Evolutionary conservation across 306 rosid species (phyloP), one percentile per base, ranked within the genome.

Genomic region (Boehmeria nivea): DNA sequence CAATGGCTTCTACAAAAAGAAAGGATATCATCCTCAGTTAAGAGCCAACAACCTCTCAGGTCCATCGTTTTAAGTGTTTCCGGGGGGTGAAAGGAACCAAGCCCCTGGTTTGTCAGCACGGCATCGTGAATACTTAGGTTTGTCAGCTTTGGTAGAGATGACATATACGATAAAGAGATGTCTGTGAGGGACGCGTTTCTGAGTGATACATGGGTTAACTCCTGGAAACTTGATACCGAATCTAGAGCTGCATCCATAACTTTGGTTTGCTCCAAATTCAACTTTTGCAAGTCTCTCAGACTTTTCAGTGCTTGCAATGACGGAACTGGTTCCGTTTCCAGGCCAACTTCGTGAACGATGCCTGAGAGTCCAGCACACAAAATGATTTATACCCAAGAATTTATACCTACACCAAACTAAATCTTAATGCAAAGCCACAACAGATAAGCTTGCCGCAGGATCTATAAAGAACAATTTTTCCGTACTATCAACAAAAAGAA

Each of bases 1-100:
- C 95, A 86, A 77, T 83, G 77, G 44, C 31, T 61, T 78, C 61
- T 84, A 67, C 80, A 65, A 52, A 83, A 90, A 25, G 79, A 74
- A 37, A 27, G 8, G 62, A 90, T 73, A 18, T 46, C 61, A 21
- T 78, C 87, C 60, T 63, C 36, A 17, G 85, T 82, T 64, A 90
- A 40, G 63, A 90, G 95, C 98, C 98, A 90, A 69, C 98, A 87
- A 46, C 98, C 98, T 31, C 68, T 69, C 57, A 91, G 78, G 76
- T 87, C 89, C 65, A 87, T 37, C 68, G 65, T 42, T 76, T 70
- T 81, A 45, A 91, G 61, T 37, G 80, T 74, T 23, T 54, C 63
- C 17, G 88, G 84, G 60, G 85, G 82, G 63, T 76, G 66, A 60
- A 80, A 82, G 49, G 67, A 64, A 48, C 60, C 65, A 39, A 91